Percentiles rank a stretch among this genome's conserved stretches.
Conservation (phyloP, 257 asterid genomes). For the Leptodermis oblonga region DNA sequence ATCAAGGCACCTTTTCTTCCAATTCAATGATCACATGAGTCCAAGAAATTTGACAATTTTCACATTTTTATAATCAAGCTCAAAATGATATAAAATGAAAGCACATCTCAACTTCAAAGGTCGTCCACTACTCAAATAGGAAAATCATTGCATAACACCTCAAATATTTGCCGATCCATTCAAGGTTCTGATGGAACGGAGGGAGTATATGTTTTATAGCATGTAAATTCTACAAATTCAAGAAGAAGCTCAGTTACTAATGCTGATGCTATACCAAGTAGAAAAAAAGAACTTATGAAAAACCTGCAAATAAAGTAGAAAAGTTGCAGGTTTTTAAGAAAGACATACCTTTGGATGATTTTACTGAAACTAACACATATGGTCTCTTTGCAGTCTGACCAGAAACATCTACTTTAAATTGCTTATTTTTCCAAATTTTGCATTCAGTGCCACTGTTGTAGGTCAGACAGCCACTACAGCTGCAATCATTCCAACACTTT, state of each 20-base stretch:
- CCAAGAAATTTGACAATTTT: too few relatives aligned
- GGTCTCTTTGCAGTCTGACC: neutral
- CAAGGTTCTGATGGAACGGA: too few relatives aligned
- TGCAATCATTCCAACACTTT: constrained; percentile 25
- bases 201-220: too few relatives aligned
- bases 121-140: too few relatives aligned
- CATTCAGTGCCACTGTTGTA: constrained; percentile 14
- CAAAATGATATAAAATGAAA: too few relatives aligned
- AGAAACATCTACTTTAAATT: constrained; percentile 4
- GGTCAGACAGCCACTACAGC: constrained; percentile 13
- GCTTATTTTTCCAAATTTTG: constrained; percentile 5
- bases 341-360: constrained; percentile 15
- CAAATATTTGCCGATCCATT: too few relatives aligned
- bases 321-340: neutral
- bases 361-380: constrained; percentile 21
- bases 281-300: neutral
- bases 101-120: too few relatives aligned
- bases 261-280: neutral
- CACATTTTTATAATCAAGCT: too few relatives aligned
- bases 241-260: too few relatives aligned
- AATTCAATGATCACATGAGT: too few relatives aligned
- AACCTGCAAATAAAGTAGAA: neutral
- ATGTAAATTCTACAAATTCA: neutral
- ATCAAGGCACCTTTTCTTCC: too few relatives aligned
- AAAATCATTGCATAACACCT: too few relatives aligned